Evolutionary conservation across 2,329 filamentous ascomycete species (phyloP).

Genomic region (Sphaerulina populicola): DNA sequence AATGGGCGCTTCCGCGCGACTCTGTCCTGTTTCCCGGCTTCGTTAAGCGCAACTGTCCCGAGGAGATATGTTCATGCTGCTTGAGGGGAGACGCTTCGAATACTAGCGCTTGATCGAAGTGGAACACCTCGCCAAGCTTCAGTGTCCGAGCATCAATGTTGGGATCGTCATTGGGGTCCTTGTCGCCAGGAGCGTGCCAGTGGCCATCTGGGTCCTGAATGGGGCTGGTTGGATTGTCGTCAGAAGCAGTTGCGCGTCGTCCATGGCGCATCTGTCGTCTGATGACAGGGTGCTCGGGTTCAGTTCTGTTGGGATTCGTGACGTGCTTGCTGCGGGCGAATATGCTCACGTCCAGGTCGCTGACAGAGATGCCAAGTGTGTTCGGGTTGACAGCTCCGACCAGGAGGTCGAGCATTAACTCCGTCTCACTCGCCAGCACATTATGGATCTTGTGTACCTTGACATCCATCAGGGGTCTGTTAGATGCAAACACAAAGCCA

Average conservation of each 20-base stretch:
- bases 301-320: constrained; percentile 36
- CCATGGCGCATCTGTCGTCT: constrained; percentile 10
- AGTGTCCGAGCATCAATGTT: constrained; percentile 67
- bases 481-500: constrained; percentile 83
- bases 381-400: constrained; percentile 90
- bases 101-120: constrained; percentile 76
- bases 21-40: constrained; percentile 84
- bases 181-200: constrained; percentile 23
- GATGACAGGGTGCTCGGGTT: not conserved
- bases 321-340: constrained; percentile 92
- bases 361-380: constrained; percentile 76
- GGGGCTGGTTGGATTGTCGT: constrained; percentile 11
- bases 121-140: constrained; percentile 78
- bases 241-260: constrained; percentile 1
- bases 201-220: constrained; percentile 23
- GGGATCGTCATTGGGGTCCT: constrained; percentile 45
- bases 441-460: constrained; percentile 74
- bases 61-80: constrained; percentile 60
- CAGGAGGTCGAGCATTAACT: constrained; percentile 86
- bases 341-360: constrained; percentile 79
- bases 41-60: constrained; percentile 71
- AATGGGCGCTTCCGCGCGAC: constrained; percentile 69
- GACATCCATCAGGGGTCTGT: constrained; percentile 74
- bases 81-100: constrained; percentile 89
- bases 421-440: constrained; percentile 85